Evolutionary conservation across 2,329 filamentous ascomycete species (phyloP), one percentile per base, ranked within the genome.

Genomic region (Microdochium paspali): DNA sequence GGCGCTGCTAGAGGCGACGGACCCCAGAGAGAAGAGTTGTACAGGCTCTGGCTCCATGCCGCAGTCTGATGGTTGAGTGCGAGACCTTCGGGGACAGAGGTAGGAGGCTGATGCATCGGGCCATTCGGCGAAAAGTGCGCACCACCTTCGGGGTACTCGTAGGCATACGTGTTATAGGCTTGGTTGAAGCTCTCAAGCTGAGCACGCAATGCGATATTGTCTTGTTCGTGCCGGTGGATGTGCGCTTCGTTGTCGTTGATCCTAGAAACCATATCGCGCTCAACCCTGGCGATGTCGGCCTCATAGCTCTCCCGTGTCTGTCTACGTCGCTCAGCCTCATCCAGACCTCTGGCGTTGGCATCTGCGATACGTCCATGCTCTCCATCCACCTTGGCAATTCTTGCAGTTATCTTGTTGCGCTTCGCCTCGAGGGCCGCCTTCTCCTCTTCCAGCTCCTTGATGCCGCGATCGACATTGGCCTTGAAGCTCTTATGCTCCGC

Each of bases 321-420:
- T 10, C 70, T 70, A 32, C 74, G 72, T 10, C 77, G 74, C 54
- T 81, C 80, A 47, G 79, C 82, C 59, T 83, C 81, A 52, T 82
- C 76, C 20, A 82, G 69, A 1, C 80, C 80, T 44, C 81, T 75
- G 45, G 72, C 74, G 61, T 86, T 86, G 55, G 84, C 84, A 55
- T 84, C 80, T 23, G 76, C 74, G 55, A 90, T 82, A 56, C 82
- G 81, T 48, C 82, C 80, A 54, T 85, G 76, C 63, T 90, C 85
- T 54, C 79, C 82, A 54, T 85, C 81, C 23, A 88, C 79, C 68
- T 87, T 87, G 59, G 76, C 74, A 56, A 87, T 84, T 45, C 86
- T 82, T 24, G 78, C 74, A 47, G 80, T 78, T 39, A 88, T 81
- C 66, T 86, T 86, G 67, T 87, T 87, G 45, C 79, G 77, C 63